phyloP scores from a whole-genome alignment of 2,329 filamentous ascomycete genomes.

The Cytospora leucostoma region DNA sequence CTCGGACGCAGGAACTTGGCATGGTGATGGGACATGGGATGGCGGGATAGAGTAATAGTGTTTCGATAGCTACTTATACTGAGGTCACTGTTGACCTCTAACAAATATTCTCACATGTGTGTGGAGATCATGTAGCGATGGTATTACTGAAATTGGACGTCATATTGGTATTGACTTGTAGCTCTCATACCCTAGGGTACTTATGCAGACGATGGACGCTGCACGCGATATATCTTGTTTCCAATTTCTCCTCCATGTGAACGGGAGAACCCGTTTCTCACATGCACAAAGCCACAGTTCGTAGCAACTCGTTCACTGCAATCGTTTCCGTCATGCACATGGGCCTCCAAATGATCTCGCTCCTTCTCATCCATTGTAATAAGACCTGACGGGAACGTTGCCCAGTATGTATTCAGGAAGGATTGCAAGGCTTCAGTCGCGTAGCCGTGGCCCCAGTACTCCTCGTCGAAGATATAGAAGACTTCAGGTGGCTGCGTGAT shows the following conservation, averaged over 20 bases:
- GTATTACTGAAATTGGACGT: not conserved
- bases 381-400: constrained; percentile 2
- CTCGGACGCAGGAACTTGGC: constrained; percentile 25
- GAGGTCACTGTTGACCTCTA: not conserved
- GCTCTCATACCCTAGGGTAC: not conserved
- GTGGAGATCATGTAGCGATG: no score
- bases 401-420: constrained; percentile 10
- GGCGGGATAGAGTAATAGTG: not conserved
- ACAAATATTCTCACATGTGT: no score
- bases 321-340: constrained; percentile 6
- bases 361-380: not conserved
- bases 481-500: constrained; percentile 14
- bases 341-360: constrained; percentile 8
- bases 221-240: constrained; percentile 11
- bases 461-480: constrained; percentile 9
- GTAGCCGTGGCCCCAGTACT: constrained; percentile 6
- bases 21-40: constrained; percentile 26
- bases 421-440: constrained; percentile 8
- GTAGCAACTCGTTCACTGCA: constrained; percentile 15
- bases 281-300: constrained; percentile 15
- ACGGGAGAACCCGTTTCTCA: constrained; percentile 5
- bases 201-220: not conserved
- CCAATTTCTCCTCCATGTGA: constrained; percentile 6
- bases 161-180: not conserved
- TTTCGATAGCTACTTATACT: not conserved